These are phyloP conservation scores for Globisporangium paddicum DNA, from an alignment of 352 stramenopile species.

Conservation along the genomic window DNA sequence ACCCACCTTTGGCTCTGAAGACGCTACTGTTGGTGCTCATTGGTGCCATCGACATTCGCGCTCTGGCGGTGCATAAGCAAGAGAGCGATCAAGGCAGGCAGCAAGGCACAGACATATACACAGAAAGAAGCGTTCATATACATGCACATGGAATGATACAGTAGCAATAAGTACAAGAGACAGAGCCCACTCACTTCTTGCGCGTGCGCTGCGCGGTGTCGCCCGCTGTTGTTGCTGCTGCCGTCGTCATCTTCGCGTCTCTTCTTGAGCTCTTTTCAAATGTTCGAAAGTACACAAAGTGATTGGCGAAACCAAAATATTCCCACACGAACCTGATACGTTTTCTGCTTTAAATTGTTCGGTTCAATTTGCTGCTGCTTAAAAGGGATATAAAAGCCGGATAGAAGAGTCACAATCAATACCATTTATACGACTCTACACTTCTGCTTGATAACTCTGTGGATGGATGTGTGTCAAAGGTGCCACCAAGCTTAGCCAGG, in stretches of 20 bases:
- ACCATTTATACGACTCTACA: neutral
- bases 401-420: neutral
- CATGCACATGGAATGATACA: neutral
- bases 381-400: neutral
- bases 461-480: slow-evolving; percentile 42
- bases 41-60: slow-evolving; percentile 1
- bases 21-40: neutral
- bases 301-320: too few species aligned
- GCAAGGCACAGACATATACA: neutral
- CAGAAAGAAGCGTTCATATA: neutral
- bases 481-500: slow-evolving; percentile 76
- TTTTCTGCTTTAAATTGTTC: neutral
- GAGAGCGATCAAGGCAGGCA: neutral
- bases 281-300: neutral
- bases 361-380: neutral
- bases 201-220: slow-evolving; percentile 6
- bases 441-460: neutral
- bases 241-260: neutral
- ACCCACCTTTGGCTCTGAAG: slow-evolving; percentile 5
- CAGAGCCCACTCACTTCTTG: slow-evolving; percentile 7
- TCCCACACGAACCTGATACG: too few species aligned
- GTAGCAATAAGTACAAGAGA: neutral
- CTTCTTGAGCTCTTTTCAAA: slow-evolving; percentile 5
- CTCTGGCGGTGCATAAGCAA: slow-evolving; percentile 8
- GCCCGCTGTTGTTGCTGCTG: neutral